Evolutionary conservation across 2,329 filamentous ascomycete species (phyloP).

Genomic region (Cladophialophora chaetospira): DNA sequence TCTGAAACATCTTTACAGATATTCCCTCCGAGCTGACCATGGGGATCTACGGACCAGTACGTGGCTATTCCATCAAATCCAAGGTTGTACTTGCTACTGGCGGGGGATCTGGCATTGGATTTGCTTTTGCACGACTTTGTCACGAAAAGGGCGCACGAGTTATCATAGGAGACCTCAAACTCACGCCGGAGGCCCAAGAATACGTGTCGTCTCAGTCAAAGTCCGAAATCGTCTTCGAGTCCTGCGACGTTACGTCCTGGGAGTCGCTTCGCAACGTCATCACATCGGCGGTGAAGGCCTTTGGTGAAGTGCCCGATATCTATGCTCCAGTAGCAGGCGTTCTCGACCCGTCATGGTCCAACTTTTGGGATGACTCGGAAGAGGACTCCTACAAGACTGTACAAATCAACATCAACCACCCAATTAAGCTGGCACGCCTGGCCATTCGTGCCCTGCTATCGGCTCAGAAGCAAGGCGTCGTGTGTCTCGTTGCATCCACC

Average conservation of each 20-base stretch:
- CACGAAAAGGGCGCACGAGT: not conserved
- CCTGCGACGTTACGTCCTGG: conserved; percentile 7
- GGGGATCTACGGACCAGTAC: too few species aligned
- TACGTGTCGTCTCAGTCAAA: not conserved
- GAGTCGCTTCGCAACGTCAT: not conserved
- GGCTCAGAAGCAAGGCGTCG: conserved; percentile 1
- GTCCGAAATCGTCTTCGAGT: not conserved
- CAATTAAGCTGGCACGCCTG: conserved; percentile 6
- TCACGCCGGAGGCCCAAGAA: not conserved
- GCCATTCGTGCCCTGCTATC: not conserved
- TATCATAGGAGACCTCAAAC: not conserved
- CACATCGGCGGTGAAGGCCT: not conserved
- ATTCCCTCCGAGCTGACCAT: too few species aligned
- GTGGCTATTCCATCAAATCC: too few species aligned
- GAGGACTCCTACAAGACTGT: conserved; percentile 4
- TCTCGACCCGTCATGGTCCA: conserved; percentile 8
- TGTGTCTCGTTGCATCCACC: not conserved
- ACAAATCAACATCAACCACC: conserved; percentile 11
- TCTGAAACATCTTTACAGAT: too few species aligned
- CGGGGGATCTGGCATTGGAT: not conserved
- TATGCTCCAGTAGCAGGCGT: conserved; percentile 5
- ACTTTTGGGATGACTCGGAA: conserved; percentile 6
- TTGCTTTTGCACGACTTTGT: not conserved
- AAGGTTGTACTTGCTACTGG: conserved; percentile 39
- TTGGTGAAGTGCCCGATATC: conserved; percentile 10